Base-by-base conservation (phyloP, 2,329 filamentous ascomycete species). In the Gnomoniopsis smithogilvyi region DNA sequence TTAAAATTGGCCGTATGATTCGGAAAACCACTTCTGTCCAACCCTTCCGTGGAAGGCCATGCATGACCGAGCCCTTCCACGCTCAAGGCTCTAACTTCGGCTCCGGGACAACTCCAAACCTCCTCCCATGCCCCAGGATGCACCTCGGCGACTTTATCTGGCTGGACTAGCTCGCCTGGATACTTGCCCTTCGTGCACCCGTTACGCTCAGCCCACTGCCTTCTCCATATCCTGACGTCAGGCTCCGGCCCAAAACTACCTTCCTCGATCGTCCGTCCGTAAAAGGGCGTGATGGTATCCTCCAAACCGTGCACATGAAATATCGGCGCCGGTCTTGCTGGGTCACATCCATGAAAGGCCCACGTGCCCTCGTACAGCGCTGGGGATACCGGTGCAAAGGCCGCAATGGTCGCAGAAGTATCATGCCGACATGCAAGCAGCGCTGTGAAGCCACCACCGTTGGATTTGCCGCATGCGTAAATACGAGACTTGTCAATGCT, bases 401-500 rank as follows among this genome's bases (percentile, higher is more conserved):
- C 64, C 2, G 64, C 64, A 34, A 65, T 61, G 41, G 51, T 10
- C 24, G 51, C 30, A 2, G 64, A 63, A 6, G 64, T 64, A 19
- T 65, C 64, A 2, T 61, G 62, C 8, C 61, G 58, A 50, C 64
- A 64, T 10, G 62, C 64, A 49, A 65, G 54, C 4, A 65, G 64
- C 6, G 56, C 59, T 21, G 63, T 59, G 48, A 65, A 64, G 14
- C 64, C 64, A 24, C 64, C 64, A 19, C 64, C 64, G 57, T 65
- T 65, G 17, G 62, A 64, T 49, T 65, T 64, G 17, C 64, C 64
- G 46, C 62, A 64, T 6, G 62, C 64, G 41, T 64, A 65, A 45
- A 65, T 59, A 22, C 64, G 61, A n/a, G 61, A 52, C 6, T 3
- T 1, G 60, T 67, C 60, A 30, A 67, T 47, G 49, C 21, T 64